A percentile compares a stretch with the other conserved stretches of the same genome.
Conservation (phyloP, 495 filamentous ascomycete species). For the Opeltia flavorubescens region DNA sequence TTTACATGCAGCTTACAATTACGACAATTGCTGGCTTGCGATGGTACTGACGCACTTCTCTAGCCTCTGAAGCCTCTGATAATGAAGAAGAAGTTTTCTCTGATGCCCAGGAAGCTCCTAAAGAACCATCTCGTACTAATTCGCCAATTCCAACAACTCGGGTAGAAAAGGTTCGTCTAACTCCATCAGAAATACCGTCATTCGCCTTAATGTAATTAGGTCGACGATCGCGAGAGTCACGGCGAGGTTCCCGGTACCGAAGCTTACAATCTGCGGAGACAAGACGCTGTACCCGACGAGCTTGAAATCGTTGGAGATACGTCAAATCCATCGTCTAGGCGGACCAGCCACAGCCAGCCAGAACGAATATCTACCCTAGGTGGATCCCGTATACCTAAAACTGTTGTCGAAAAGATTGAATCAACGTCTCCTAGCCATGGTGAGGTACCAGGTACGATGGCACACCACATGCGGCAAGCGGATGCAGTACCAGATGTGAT, state of each 20-base stretch:
- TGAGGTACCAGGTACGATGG: conserved; percentile 73
- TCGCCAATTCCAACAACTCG: conserved; percentile 49
- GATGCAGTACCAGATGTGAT: conserved; percentile 77
- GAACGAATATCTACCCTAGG: conserved; percentile 33
- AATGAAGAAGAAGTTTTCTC: conserved; percentile 81
- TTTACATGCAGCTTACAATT: not conserved
- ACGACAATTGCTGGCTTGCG: too few species aligned
- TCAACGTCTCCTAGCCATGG: conserved; percentile 55
- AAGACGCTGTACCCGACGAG: conserved; percentile 54
- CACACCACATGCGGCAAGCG: conserved; percentile 56
- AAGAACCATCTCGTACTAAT: conserved; percentile 21
- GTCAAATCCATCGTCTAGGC: conserved; percentile 32
- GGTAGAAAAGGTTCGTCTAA: conserved; percentile 33
- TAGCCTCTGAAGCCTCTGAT: conserved; percentile 42
- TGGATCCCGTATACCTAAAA: conserved; percentile 58
- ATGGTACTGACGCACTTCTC: not conserved
- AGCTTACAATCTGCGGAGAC: conserved; percentile 40
- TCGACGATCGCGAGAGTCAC: conserved; percentile 41
- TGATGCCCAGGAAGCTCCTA: conserved; percentile 63
- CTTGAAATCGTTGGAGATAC: conserved; percentile 40
- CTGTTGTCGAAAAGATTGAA: conserved; percentile 70
- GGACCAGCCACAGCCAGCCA: conserved; percentile 10
- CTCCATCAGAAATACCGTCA: not conserved
- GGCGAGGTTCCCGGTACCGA: conserved; percentile 49
- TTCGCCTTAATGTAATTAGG: conserved; percentile 1